Evolutionary conservation across 768 basidiomycete species (phyloP), one percentile per base, ranked within the genome.

Genomic region (Imleria badia): DNA sequence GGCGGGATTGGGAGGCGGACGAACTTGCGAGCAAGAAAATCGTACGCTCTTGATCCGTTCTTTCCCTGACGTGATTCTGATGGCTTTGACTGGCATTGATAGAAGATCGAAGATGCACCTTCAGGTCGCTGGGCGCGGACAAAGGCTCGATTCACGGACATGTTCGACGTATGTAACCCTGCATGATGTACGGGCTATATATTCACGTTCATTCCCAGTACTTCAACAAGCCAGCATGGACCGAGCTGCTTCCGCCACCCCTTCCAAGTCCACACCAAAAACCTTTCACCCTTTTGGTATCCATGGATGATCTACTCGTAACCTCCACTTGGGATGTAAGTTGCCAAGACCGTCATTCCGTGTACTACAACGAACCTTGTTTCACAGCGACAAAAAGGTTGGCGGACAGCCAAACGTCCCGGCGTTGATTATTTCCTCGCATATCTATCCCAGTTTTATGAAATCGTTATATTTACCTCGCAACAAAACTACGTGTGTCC

Each of bases 401-500:
- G 97, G 96, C 80, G 93, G 60, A 98, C 96, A 4, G 96, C 95
- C 6, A 99, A 98, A 74, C 85, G 97, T 33, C 96, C 97, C 1
- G 97, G 97, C 6, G 91, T 94, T 15, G 97, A 99, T 68, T 98
- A 99, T 74, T 99, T 99, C 82, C 79, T 99, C 33, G 95, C 84
- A 26, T 99, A 99, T 70, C 83, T 99, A 45, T 92, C 94, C 0
- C 96, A 98, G 66, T 99, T 98, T 76, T 99, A 94, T 69, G 97
- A 99, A 76, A 84, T 98, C 53, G 96, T 98, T 33, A 78, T 99
- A 50, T 99, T 98, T 75, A 98, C 95, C 11, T 81, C 86, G 17
- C 93, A 96, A 73, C 82, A 90, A 51, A 78, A 82, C 64, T 98
- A 96, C 71, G 95, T 96, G 60, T 45, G 91, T 81, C 35, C 36